phyloP scores from a whole-genome alignment of 495 filamentous ascomycete species.

The Cercophora samala region DNA sequence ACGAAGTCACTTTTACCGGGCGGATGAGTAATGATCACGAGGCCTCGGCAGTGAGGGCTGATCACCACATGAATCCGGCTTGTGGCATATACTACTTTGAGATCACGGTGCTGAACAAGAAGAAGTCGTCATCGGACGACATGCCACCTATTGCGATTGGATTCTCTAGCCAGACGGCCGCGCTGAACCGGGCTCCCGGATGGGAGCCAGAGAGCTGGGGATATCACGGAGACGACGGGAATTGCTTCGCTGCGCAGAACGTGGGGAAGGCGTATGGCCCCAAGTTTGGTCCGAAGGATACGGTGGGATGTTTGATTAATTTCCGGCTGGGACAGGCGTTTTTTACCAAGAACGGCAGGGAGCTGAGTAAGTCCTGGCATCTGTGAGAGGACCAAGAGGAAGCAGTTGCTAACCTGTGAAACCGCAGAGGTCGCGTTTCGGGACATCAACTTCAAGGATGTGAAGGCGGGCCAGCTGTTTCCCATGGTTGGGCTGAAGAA shows the following conservation, averaged over 20 bases:
- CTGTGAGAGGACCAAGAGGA: neutral
- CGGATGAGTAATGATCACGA: conserved; percentile 60
- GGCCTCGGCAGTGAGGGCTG: conserved; percentile 77
- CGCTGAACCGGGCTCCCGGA: conserved; percentile 78
- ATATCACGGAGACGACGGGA: conserved; percentile 95
- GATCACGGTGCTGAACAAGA: conserved; percentile 77
- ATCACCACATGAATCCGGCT: conserved; percentile 86
- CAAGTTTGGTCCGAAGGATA: conserved; percentile 67
- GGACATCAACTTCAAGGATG: conserved; percentile 67
- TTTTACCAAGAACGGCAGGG: conserved; percentile 89
- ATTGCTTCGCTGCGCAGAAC: conserved; percentile 71
- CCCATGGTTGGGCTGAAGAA: conserved; percentile 95
- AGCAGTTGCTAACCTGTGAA: conserved; percentile 14
- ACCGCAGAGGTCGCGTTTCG: conserved; percentile 71
- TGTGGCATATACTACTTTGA: conserved; percentile 97
- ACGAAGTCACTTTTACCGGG: conserved; percentile 70
- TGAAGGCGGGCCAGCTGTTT: conserved; percentile 58
- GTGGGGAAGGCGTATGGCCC: conserved; percentile 75
- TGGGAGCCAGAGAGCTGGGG: conserved; percentile 98
- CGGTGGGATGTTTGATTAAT: conserved; percentile 90
- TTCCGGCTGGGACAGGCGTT: conserved; percentile 84
- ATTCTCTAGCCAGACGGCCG: conserved; percentile 71
- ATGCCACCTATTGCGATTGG: conserved; percentile 86
- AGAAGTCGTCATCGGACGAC: conserved; percentile 62
- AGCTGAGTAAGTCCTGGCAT: conserved; percentile 55